A percentile compares a stretch with the other conserved stretches of the same genome.
Conservation (phyloP, 495 filamentous ascomycete species). For the Rhizodiscina lignyota region DNA sequence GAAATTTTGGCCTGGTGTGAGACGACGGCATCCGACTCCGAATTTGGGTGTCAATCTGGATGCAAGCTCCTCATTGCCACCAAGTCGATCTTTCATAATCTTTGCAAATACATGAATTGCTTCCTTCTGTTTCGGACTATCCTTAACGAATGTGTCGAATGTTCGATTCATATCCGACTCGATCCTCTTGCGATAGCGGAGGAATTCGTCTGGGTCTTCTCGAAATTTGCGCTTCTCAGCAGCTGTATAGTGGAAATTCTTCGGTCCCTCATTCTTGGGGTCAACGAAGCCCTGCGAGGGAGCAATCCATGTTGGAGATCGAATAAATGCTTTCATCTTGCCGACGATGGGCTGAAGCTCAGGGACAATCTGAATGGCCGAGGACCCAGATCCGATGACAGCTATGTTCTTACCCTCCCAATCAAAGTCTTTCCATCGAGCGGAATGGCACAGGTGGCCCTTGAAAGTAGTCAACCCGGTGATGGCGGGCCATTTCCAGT, state of each 20-base stretch:
- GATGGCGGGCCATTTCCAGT: slow-evolving; percentile 14
- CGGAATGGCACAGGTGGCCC: slow-evolving; percentile 28
- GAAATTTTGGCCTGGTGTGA: slow-evolving; percentile 16
- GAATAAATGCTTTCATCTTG: slow-evolving; percentile 45
- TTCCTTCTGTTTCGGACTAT: slow-evolving; percentile 6
- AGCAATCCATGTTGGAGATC: slow-evolving; percentile 55
- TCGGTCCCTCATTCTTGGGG: slow-evolving; percentile 22
- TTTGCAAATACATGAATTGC: slow-evolving; percentile 6
- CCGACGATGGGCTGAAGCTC: slow-evolving; percentile 36
- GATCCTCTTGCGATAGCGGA: slow-evolving; percentile 31
- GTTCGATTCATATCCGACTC: slow-evolving; percentile 41
- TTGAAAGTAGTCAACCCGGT: slow-evolving; percentile 13
- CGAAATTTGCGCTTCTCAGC: slow-evolving; percentile 31
- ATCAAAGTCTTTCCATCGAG: slow-evolving; percentile 37
- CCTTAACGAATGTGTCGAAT: slow-evolving; percentile 30
- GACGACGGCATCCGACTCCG: slow-evolving; percentile 13
- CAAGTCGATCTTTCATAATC: slow-evolving; percentile 31
- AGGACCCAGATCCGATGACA: slow-evolving; percentile 42
- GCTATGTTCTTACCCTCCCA: slow-evolving; percentile 38
- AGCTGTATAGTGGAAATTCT: slow-evolving; percentile 25
- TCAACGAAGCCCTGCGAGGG: slow-evolving; percentile 30
- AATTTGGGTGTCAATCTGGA: slow-evolving; percentile 10
- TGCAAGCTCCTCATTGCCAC: slow-evolving; percentile 25
- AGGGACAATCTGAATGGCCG: slow-evolving; percentile 37
- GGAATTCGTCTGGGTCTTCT: slow-evolving; percentile 30